These are phyloP conservation scores for Helminthosporium solani DNA, from an alignment of 2,329 filamentous ascomycete genomes.

Conservation along the genomic window DNA sequence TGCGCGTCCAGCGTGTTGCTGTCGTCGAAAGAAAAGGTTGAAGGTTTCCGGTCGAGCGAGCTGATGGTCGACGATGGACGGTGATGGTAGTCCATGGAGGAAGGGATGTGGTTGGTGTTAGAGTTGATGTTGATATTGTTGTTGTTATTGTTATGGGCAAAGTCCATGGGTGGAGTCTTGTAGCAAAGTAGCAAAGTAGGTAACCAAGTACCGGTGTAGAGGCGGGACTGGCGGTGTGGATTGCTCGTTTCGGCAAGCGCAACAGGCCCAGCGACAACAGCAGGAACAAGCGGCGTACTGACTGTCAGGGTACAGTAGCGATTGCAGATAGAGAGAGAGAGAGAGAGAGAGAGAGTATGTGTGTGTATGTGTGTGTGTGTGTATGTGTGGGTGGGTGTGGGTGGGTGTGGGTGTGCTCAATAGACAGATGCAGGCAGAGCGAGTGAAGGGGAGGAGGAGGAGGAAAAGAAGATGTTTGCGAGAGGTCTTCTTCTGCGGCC, in stretches of 20 bases:
- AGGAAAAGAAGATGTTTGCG: background rate
- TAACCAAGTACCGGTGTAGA: conserved; percentile 44
- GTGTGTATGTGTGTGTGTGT: too few species aligned
- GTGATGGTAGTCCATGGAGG: conserved; percentile 43
- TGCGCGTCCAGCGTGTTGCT: conserved; percentile 53
- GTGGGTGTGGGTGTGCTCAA: too few species aligned
- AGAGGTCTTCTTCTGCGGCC: conserved; percentile 6
- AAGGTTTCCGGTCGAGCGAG: conserved; percentile 41
- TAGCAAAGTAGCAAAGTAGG: too few species aligned
- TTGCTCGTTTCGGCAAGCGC: conserved; percentile 37
- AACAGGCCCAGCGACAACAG: conserved; percentile 11
- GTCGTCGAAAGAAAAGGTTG: conserved; percentile 52
- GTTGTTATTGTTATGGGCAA: too few species aligned
- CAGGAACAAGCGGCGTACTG: conserved; percentile 13
- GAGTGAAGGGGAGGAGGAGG: too few species aligned
- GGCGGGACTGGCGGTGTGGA: conserved; percentile 43
- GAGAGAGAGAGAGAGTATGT: too few species aligned
- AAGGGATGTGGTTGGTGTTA: conserved; percentile 11
- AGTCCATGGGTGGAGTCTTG: conserved; percentile 43
- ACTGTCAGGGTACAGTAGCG: too few species aligned
- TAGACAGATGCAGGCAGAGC: too few species aligned
- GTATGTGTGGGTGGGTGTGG: too few species aligned
- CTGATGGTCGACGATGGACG: conserved; percentile 39
- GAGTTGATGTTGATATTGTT: too few species aligned
- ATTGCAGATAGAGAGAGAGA: conserved; percentile 1